These are phyloP conservation scores for Arabidopsis thaliana DNA, from an alignment of 345 rosid species.

Conservation along the genomic window DNA sequence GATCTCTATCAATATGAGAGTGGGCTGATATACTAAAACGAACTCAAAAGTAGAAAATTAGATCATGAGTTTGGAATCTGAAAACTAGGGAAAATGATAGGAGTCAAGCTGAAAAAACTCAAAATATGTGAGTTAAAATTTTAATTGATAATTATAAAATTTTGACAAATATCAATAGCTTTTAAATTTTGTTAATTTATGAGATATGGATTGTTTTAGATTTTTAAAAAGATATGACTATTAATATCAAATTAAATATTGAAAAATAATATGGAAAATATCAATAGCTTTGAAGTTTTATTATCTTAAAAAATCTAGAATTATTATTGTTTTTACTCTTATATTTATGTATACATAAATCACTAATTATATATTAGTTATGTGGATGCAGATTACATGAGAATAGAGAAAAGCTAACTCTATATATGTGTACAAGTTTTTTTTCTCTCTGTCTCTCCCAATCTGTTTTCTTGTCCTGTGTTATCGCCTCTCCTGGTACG, in stretches of 20 bases:
- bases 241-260: too few species aligned
- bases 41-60: neutral
- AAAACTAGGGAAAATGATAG: neutral
- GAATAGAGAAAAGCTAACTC: neutral
- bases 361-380: neutral
- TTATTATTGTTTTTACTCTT: neutral
- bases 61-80: neutral
- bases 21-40: neutral
- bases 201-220: too few species aligned
- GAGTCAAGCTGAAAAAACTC: too few species aligned
- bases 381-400: too few species aligned
- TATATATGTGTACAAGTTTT: too few species aligned
- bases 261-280: neutral
- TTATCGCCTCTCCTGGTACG: conserved; percentile 21
- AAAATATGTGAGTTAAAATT: too few species aligned
- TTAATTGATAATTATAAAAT: too few species aligned
- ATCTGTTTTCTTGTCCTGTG: conserved; percentile 4
- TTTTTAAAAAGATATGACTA: too few species aligned
- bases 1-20: neutral
- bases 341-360: neutral
- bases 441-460: conserved; percentile 2
- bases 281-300: neutral
- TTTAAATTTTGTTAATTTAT: too few species aligned
- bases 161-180: too few species aligned
- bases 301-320: neutral